Base-by-base conservation (phyloP, 1,284 basidiomycete genomes). In the Leccinum insigne region DNA sequence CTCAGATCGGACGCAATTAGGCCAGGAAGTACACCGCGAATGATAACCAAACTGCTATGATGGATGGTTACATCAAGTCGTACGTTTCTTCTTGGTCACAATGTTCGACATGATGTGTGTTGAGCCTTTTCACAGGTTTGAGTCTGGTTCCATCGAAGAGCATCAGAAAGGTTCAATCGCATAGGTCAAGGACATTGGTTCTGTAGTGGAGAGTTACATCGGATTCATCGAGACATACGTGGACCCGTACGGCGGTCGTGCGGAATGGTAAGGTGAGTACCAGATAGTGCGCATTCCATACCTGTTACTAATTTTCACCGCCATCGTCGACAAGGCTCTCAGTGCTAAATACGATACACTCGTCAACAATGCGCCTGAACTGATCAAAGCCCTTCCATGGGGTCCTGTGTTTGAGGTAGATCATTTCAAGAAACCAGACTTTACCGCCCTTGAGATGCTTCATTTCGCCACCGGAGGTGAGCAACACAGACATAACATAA, bases 101-200 rank as follows among this genome's bases (percentile, higher is more conserved):
- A 38, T n/a, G n/a, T 4, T 62, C 6, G 23, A 16, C 21, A 8
- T n/a, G n/a, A 13, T 38, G 2, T n/a, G 1, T 18, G 23, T 61
- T 49, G 21, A 66, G 54, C 29, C 4, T 38, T 16, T 59, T 3
- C 6, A 18, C 29, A 73, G 90, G 9, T 95, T 95, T 74, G 79
- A 85, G 70, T 88, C 87, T 5, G 93, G 93, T 14, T 91, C 90
- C 5, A 88, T 95, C 66, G 82, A 88, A 64, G 88, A 85, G 29
- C 93, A 95, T 81, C 89, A 92, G 75, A 82, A 88, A 59, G 93
- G 85, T 0, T 93, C 91, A 1, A 85, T 80, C 54, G 81, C 87
- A 68, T 96, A 93, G 93, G 93, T 96, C 26, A 89, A 91, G 77
- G 93, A 96, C 74, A 79, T 93, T 32, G 91, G 92, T 0, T 93